Base-by-base conservation (phyloP, 1,139 yeast genomes). In the Citeromyces hawaiiensis region DNA sequence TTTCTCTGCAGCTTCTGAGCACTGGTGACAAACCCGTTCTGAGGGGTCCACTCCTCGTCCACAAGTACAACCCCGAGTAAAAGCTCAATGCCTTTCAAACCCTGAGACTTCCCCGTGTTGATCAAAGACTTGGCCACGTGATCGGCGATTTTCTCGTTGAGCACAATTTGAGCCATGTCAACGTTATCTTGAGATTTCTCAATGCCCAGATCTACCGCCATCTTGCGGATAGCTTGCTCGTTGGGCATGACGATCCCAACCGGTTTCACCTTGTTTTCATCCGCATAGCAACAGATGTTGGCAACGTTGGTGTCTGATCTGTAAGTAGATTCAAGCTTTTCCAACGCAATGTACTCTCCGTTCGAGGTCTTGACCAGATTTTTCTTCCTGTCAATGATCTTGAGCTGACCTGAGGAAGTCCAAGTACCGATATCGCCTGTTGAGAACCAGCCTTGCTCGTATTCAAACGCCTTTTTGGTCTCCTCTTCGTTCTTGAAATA, bases 391-490 rank as follows among this genome's bases (percentile, higher is more conserved):
- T 93, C 99, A 59, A 93, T 83, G 48, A 93, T 70, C 55, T 70
- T 76, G 54, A 93, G 66, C 44, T 76, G 77, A 50, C 98, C 98
- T 48, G 68, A 70, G 18, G 76, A 48, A 36, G 91, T 72, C 94
- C 96, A 87, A 65, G 86, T 91, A 55, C 91, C 96, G 59, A 93
- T 86, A 61, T 93, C 99, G 60, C 99, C 99, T 36, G 98, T 91
- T 57, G 68, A 73, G 68, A 93, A 93, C 96, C 97, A 93, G 25
- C 91, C 94, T 48, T 68, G 70, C 47, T 87, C 96, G 41, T 70
- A 67, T 37, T 85, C 76, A 53, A 83, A 80, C 0, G 94, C 86
- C 25, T 61, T 77, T 39, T 66, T 60, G 27, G 96, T 91, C 63
- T 88, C 97, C 57, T 77, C 68, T 44, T 75, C 81, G 57, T 91